Percentiles rank a stretch among this genome's conserved stretches.
Evolutionary conservation across 495 filamentous ascomycete genomes (phyloP).

Genomic region (Podospora pseudocomata): DNA sequence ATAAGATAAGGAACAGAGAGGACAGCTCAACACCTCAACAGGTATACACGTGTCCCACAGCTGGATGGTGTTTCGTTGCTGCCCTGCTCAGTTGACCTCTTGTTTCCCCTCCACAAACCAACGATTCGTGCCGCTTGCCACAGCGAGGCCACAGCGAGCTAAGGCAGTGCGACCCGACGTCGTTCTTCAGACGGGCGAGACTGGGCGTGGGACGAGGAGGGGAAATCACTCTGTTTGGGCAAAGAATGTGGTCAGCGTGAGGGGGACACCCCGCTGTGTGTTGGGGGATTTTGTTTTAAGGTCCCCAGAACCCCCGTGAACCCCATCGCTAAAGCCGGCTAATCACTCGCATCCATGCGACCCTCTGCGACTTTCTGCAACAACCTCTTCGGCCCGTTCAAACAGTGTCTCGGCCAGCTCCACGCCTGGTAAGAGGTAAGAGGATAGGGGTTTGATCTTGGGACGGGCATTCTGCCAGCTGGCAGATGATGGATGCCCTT

Average conservation of each 20-base stretch:
- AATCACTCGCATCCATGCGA: constrained; percentile 5
- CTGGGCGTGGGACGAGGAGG: background rate
- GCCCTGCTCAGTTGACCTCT: background rate
- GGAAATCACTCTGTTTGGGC: background rate
- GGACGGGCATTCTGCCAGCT: too few species aligned
- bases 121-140: constrained; percentile 1
- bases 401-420: background rate
- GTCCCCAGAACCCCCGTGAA: background rate
- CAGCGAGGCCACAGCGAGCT: constrained; percentile 6
- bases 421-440: background rate
- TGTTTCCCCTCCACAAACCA: background rate
- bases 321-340: constrained; percentile 1
- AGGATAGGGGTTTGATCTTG: too few species aligned
- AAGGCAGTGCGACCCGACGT: constrained; percentile 8
- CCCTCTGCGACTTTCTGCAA: background rate
- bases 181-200: background rate
- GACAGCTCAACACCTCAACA: background rate
- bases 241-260: constrained; percentile 7
- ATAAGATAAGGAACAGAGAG: constrained; percentile 16
- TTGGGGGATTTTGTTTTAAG: background rate
- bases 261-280: background rate
- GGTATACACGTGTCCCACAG: constrained; percentile 13
- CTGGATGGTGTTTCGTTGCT: constrained; percentile 6
- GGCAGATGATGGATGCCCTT: too few species aligned
- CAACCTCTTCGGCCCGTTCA: constrained; percentile 1